Base-by-base conservation (phyloP, 306 rosid genomes). In the Trichosanthes cucumerina region DNA sequence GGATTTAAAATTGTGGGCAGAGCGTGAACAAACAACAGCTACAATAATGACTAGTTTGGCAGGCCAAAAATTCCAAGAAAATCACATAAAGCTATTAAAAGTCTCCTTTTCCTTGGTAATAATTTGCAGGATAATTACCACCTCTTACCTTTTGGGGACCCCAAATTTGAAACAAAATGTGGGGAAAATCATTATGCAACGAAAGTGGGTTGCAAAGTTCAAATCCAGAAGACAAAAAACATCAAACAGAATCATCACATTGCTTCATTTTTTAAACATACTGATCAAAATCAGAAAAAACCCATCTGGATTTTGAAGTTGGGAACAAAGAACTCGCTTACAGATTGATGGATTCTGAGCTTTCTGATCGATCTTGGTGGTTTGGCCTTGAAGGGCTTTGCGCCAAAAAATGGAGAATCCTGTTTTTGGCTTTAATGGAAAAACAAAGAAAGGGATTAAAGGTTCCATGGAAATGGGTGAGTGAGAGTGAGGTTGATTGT, bases 31-130 rank as follows among this genome's bases (percentile, higher is more conserved):
- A 72, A 47, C 43, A 47, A 72, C 31, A 47, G 47, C 31, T 16
- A 72, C 62, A 49, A 74, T 53, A 75, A 53, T 75, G 60, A 54
- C 50, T 75, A 56, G 68, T 76, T 47, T 56, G 38, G 79, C 53
- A 76, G 68, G 68, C 65, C 53, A 56, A 54, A 54, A 76, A 34
- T 26, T 47, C 43, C 59, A 47, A 72, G 24, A 72, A 72, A 24
- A 28, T 28, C 78, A 50, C 78, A 74, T 31, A 50, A 74, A 49
- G 60, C 63, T 26, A 50, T 14, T n/a, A n/a, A 50, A 74, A 74
- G 28, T 53, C 2, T 19, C 46, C 16, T 50, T 74, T 49, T 74
- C 26, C 26, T 2, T 18, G 0, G 78, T 28, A 74, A 9, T 15
- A 16, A 21, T 74, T 72, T 72, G 24, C 41, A 47, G 59, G 77